phyloP scores from a whole-genome alignment of 176 grass and related monocot genomes.

The Phragmites australis region DNA sequence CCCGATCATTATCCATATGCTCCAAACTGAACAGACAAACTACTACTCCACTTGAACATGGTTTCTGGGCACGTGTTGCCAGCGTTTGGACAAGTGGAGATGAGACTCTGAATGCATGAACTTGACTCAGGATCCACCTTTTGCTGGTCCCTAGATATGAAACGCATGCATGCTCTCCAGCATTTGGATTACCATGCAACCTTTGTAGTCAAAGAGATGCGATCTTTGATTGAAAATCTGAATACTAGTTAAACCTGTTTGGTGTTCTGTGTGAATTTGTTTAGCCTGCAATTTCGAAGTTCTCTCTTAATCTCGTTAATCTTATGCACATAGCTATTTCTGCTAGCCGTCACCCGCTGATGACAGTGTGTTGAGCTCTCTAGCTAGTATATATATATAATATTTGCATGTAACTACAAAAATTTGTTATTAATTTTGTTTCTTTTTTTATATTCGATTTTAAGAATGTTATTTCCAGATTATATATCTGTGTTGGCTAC shows the following conservation, averaged over 20 bases:
- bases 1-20: constrained; percentile 31
- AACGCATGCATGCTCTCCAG: constrained; percentile 7
- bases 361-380: too few relatives aligned
- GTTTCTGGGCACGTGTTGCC: constrained; percentile 39
- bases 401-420: too few relatives aligned
- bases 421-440: too few relatives aligned
- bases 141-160: constrained; percentile 35
- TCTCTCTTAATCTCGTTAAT: not conserved
- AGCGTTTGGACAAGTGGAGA: constrained; percentile 36
- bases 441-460: too few relatives aligned
- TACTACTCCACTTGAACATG: not conserved
- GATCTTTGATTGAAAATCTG: not conserved
- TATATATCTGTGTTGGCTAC: too few relatives aligned
- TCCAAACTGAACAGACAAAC: constrained; percentile 25
- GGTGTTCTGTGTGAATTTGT: too few relatives aligned
- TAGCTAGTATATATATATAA: too few relatives aligned
- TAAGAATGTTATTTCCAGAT: too few relatives aligned
- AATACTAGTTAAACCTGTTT: not conserved
- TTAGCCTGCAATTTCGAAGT: not conserved
- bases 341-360: too few relatives aligned
- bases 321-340: too few relatives aligned
- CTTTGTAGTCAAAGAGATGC: not conserved
- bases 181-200: not conserved
- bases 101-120: constrained; percentile 41
- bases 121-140: constrained; percentile 23